Base-by-base conservation (phyloP, 2,329 filamentous ascomycete genomes). In the Claviceps arundinis region DNA sequence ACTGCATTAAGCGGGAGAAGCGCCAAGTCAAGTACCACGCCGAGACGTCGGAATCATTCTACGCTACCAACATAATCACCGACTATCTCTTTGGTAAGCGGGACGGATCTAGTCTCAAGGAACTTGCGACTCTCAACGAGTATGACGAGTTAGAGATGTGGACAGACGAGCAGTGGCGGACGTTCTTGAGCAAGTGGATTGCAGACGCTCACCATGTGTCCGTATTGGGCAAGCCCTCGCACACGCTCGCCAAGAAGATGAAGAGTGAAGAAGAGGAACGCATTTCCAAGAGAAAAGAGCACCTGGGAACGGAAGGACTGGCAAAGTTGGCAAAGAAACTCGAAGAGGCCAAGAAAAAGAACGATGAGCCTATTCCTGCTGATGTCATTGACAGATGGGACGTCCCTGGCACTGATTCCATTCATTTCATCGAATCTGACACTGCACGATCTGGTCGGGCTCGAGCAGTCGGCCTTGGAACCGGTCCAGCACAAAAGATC, bases 1-100 rank as follows among this genome's bases (percentile, higher is more conserved):
- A 96, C 58, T 96, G 90, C 65, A 82, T 98, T 48, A 80, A 80
- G 59, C 80, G 90, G 52, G 87, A 93, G 65, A 81, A 82, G 56
- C 81, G 90, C 47, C 87, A 90, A 61, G 78, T 89, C 61, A 90
- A 89, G 64, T 91, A 87, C 58, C 80, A 85, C 44, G 87, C 88
- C 0, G 93, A 98, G 67, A 83, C 81, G 48, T 87, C 85, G 2
- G 82, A 88, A 51, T 80, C 82, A 22, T 88, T 89, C 57, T 95
- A 91, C 66, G 84, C 88, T 0, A 84, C 82, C 56, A 86, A 87
- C 55, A 84, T 97, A 55, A 95, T 97, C 61, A 85, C 84, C 14
- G 90, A 97, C 63, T 95, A 94, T 64, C 77, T 97, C 9, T 98
- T 93, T 62, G 93, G 91, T 30, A 81, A 82, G 49, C 80, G 89